Evolutionary conservation across 1,284 basidiomycete genomes (phyloP), one percentile per base, ranked within the genome.

Genomic region (Porodaedalea pini): DNA sequence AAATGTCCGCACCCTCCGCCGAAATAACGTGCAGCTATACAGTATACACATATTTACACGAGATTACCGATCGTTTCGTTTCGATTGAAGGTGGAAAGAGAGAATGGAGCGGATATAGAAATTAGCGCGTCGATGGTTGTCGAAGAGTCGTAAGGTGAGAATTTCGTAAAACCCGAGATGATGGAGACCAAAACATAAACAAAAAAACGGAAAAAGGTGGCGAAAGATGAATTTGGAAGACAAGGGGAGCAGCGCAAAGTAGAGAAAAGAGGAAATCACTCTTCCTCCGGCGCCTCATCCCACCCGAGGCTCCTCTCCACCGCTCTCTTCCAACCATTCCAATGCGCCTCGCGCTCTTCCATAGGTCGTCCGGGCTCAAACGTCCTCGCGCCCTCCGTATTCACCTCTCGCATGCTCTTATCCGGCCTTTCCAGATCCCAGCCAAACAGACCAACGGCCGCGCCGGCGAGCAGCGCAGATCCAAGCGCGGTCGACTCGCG

Each of bases 401-500:
- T 98, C 47, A 98, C 95, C 65, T 92, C 82, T 10, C 73, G 73
- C n/a, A 99, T 78, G 23, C 94, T 94, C 70, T 92, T 86, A 13
- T 21, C 29, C 0, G 95, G 94, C 54, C 85, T 82, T 60, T 75
- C 79, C 56, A 98, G 73, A 70, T 98, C 87, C 97, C 96, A 99
- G n/a, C 94, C 96, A 66, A 92, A 96, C 27, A 98, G 76, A 4
- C 82, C 78, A 32, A 98, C 80, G 0, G 96, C 94, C 40, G 90
- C 83, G 13, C 91, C 97, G 13, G 97, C 96, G n/a, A 98, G 82
- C 40, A 99, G 76, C 17, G 97, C 97, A 7, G 94, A 93, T n/a
- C 96, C 96, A 39, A 99, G 78, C 4, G 97, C 96, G 4, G 96
- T 99, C 7, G 92, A 94, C 90, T 99, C 96, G 70, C 95, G 79